Evolutionary conservation across 2,329 filamentous ascomycete species (phyloP).

Genomic region (Cercospora sp.): DNA sequence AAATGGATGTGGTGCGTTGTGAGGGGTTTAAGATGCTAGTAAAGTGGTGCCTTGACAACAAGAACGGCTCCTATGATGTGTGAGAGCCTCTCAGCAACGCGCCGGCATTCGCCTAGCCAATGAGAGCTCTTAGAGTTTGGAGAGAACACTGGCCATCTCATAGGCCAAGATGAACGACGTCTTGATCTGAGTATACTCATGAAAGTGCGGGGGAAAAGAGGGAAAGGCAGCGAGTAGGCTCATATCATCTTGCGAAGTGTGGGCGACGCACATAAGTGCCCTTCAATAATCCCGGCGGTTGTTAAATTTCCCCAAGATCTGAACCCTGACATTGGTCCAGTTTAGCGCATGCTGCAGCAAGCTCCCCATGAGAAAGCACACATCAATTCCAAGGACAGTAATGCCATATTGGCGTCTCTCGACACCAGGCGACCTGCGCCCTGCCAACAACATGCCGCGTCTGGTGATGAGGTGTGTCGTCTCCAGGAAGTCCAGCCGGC

Average conservation of each 20-base stretch:
- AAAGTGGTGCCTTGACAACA: background rate
- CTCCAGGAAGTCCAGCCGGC: background rate
- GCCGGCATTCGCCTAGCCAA: background rate
- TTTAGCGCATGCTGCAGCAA: background rate
- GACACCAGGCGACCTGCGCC: background rate
- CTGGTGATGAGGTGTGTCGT: background rate
- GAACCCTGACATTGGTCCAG: too few species aligned
- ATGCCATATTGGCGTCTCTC: background rate
- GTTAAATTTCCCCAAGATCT: too few species aligned
- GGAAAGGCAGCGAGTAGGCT: background rate
- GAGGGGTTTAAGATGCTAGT: background rate
- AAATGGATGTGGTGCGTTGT: background rate
- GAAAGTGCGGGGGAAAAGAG: background rate
- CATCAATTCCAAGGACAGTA: background rate
- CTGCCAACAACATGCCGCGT: background rate
- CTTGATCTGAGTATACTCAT: background rate
- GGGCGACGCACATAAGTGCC: background rate
- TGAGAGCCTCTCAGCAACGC: background rate
- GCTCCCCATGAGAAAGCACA: background rate
- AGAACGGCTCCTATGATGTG: background rate
- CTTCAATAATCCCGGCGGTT: background rate
- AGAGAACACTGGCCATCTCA: background rate
- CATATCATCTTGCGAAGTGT: background rate
- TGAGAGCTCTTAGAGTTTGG: background rate
- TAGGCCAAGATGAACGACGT: background rate